These are phyloP conservation scores for Mercurialis annua DNA, from an alignment of 345 rosid species.

Conservation along the genomic window DNA sequence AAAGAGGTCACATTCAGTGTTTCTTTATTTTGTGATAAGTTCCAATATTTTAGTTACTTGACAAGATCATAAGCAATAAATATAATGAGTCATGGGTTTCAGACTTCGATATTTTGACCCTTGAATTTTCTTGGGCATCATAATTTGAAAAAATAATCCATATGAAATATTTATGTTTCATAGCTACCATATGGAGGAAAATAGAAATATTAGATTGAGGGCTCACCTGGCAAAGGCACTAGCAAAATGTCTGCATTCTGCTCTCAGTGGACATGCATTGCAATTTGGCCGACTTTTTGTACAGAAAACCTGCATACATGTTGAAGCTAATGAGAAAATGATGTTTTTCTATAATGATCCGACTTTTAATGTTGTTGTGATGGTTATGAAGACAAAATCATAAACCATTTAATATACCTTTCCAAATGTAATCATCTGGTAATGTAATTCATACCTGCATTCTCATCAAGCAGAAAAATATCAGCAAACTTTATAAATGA, in stretches of 20 bases:
- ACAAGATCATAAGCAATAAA: not conserved
- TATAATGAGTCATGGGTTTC: not conserved
- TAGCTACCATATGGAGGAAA: not conserved
- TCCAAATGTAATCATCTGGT: slow-evolving; percentile 95
- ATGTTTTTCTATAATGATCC: slow-evolving; percentile 9
- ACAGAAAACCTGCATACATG: slow-evolving; percentile 79
- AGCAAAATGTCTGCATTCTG: slow-evolving; percentile 96
- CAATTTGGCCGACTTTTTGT: slow-evolving; percentile 91
- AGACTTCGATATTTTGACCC: not conserved
- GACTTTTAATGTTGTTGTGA: not conserved
- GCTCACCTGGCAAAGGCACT: slow-evolving; percentile 96
- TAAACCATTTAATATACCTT: slow-evolving; percentile 50
- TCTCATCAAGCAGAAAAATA: slow-evolving; percentile 15
- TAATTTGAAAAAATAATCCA: slow-evolving; percentile 1
- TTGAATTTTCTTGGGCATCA: not conserved
- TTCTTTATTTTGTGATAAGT: not conserved
- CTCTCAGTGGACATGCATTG: slow-evolving; percentile 97
- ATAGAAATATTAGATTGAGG: slow-evolving; percentile 5
- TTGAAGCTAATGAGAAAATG: slow-evolving; percentile 18
- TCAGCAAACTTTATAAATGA: slow-evolving; percentile 17
- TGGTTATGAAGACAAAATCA: slow-evolving; percentile 3
- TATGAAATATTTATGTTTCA: not conserved
- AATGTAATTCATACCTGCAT: slow-evolving; percentile 86
- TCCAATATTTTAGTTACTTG: not conserved
- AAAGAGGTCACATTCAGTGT: slow-evolving; percentile 22